These are phyloP conservation scores for Orbilia oligospora DNA, from an alignment of 2,329 filamentous ascomycete species.

Conservation along the genomic window DNA sequence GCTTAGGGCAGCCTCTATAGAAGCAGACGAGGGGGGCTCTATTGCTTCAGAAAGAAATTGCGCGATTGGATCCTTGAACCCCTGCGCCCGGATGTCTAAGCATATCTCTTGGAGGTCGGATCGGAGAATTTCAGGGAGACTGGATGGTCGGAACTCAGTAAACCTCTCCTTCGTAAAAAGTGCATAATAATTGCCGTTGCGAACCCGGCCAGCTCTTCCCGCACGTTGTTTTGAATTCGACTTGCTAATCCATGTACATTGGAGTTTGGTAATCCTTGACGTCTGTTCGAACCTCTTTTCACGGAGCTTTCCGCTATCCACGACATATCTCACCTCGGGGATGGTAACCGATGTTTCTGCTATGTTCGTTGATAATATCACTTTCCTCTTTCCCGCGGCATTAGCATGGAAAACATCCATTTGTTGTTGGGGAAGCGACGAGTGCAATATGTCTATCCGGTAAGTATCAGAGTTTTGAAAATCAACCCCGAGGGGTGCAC, in stretches of 20 bases:
- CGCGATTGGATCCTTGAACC: conserved; percentile 67
- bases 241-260: conserved; percentile 69
- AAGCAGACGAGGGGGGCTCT: conserved; percentile 68
- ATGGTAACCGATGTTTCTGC: conserved; percentile 72
- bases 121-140: conserved; percentile 68
- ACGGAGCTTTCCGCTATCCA: conserved; percentile 69
- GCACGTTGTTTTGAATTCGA: conserved; percentile 70
- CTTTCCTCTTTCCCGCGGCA: conserved; percentile 68
- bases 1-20: conserved; percentile 67
- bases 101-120: conserved; percentile 69
- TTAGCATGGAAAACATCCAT: conserved; percentile 68
- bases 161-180: conserved; percentile 67
- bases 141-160: conserved; percentile 63
- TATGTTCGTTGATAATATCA: conserved; percentile 71
- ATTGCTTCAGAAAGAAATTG: conserved; percentile 69
- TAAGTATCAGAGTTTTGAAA: conserved; percentile 68
- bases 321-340: conserved; percentile 70
- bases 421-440: conserved; percentile 69
- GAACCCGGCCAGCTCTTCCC: conserved; percentile 71
- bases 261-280: conserved; percentile 67
- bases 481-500: conserved; percentile 67
- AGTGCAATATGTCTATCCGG: conserved; percentile 70
- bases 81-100: conserved; percentile 68
- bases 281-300: conserved; percentile 68
- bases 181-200: conserved; percentile 70